Base-by-base conservation (phyloP, 2,329 filamentous ascomycete species). In the Aspergillus clavatus region DNA sequence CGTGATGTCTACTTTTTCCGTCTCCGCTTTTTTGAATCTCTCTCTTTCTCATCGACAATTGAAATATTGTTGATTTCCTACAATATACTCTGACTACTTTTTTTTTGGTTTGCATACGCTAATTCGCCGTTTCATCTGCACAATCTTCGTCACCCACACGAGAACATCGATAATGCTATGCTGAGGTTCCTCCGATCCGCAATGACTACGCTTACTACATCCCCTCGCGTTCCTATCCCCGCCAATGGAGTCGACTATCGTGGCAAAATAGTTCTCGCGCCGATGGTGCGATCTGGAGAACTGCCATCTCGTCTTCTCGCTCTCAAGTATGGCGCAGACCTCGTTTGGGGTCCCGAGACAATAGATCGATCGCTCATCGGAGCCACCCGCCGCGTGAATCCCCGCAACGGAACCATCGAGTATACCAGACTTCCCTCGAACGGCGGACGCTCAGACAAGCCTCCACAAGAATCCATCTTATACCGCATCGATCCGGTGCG, bases 211-310 rank as follows among this genome's bases (percentile, higher is more conserved):
- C 44, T 60, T 26, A 50, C 56, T 47, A 45, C 54, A 39, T 67
- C 76, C 44, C 83, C 85, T 63, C 82, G 76, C 63, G 87, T 95
- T 28, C 84, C 89, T 41, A 95, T 96, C 55, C 91, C 91, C 53
- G 79, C 77, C 50, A 86, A 86, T 67, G 91, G 91, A 41, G 89
- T 95, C 60, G 89, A 96, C 73, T 97, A 96, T 71, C 82, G 91
- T 57, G 86, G 87, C 70, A 96, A 94, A 70, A 72, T 97, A 54
- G 93, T 97, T 36, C 84, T 98, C 52, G 93, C 93, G 50, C 93
- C 93, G 31, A 98, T 98, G 93, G 91, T 96, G 46, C 86, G 93
- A 56, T 95, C 89, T n/a, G 93, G 93, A 63, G 93, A 98, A 74
- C 75, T 96, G 49, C 91, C 93, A 3, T 93, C 88, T 29, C 84